These are phyloP conservation scores for Angomonas deanei DNA, from an alignment of 208 protist species.

Conservation along the genomic window DNA sequence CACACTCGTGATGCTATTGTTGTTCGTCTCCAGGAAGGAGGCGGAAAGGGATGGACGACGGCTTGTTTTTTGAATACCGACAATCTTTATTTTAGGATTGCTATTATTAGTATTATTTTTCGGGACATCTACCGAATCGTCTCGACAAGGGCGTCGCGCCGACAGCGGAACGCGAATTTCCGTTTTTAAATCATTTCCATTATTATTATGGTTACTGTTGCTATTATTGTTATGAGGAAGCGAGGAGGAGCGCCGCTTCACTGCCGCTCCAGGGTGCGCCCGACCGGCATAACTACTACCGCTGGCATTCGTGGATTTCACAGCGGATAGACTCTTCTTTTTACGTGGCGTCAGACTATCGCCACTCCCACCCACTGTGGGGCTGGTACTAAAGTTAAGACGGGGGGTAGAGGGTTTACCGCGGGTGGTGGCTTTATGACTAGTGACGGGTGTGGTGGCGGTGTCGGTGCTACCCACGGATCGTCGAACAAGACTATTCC, in stretches of 20 bases:
- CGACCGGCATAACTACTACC: no score
- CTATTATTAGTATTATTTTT: not conserved
- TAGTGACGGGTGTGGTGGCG: no score
- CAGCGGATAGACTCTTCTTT: no score
- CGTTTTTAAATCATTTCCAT: not conserved
- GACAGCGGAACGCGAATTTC: conserved; percentile 1
- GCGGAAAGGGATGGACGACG: not conserved
- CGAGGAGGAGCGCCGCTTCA: not conserved
- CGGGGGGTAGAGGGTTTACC: not conserved
- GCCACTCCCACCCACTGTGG: not conserved
- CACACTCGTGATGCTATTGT: not conserved
- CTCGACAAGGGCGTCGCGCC: no score
- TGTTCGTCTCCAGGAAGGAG: not conserved
- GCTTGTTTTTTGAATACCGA: not conserved
- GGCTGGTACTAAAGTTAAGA: not conserved
- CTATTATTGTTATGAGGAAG: not conserved
- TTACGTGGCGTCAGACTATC: no score
- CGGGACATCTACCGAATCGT: no score
- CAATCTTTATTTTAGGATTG: not conserved
- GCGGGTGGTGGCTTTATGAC: not conserved
- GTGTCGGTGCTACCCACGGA: no score
- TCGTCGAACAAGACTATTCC: no score
- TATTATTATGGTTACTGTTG: not conserved
- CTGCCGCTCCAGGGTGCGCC: not conserved
- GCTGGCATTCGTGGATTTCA: no score